Conservation (phyloP, 768 basidiomycete genomes). For the Rhodotorula graminis region DNA sequence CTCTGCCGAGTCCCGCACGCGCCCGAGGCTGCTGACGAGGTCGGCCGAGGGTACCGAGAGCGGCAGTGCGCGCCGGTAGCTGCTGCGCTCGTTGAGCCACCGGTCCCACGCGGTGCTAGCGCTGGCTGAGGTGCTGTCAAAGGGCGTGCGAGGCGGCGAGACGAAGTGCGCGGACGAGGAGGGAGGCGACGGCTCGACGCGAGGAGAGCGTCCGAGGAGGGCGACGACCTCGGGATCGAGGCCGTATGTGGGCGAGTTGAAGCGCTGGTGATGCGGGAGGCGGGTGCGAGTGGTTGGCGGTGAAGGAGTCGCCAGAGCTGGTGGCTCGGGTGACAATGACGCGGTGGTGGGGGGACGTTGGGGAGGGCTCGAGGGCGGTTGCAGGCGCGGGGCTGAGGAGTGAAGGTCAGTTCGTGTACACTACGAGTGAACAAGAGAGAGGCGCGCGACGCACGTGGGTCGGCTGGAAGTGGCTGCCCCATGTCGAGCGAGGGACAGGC, state of each 20-base stretch:
- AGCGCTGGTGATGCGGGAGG: neutral
- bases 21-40: neutral
- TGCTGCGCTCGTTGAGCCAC: conserved; percentile 17
- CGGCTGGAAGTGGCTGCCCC: neutral
- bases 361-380: neutral
- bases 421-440: neutral
- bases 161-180: neutral
- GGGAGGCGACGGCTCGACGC: neutral
- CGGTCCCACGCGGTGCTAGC: conserved; percentile 1
- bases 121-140: neutral
- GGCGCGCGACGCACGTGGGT: neutral
- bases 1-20: neutral
- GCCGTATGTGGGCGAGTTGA: conserved; percentile 4
- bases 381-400: neutral
- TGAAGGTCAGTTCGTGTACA: neutral
- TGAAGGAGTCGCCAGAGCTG: neutral
- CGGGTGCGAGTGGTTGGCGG: no score
- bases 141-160: conserved; percentile 3
- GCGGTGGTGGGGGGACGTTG: neutral
- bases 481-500: neutral
- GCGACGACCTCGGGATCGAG: conserved; percentile 5
- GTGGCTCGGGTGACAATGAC: neutral
- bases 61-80: neutral
- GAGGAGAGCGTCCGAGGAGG: no score
- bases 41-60: neutral